Evolutionary conservation across 2,329 filamentous ascomycete species (phyloP), one percentile per base, ranked within the genome.

Genomic region (Colletotrichum agaves): DNA sequence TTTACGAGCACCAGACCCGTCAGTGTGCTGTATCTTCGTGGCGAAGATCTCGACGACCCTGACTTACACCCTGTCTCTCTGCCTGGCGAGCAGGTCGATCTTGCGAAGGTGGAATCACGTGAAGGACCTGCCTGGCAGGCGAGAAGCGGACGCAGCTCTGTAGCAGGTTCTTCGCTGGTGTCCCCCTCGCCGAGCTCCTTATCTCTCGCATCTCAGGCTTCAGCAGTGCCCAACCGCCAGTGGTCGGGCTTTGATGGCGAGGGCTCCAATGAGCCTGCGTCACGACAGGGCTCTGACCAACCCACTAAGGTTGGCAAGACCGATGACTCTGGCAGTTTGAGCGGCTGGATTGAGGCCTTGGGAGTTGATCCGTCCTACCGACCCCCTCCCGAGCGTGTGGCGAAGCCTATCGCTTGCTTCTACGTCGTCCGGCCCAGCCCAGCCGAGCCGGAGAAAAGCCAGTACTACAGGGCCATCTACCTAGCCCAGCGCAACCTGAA

Each of bases 311-410:
- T 89, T 49, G 78, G 77, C 61, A 84, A 85, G 71, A 84, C 83
- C 0, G 88, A 90, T 60, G 87, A 88, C 21, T 82, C 87, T 39
- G 90, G 90, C 10, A 88, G 86, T 23, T 82, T 94, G 31, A 91
- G 88, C 68, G 91, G 92, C 5, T 97, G 92, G 90, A 96, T 98
- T 70, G 94, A 98, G 76, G 93, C 94, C 1, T 81, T 97, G 7
- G 96, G 93, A 35, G 93, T 98, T n/a, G 96, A 98, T 76, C 83
- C 90, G 15, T 87, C 86, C 2, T 99, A 98, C 76, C 88, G 91
- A 65, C 91, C 96, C 49, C 94, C 94, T 0, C 81, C 86, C 1
- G 93, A 97, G 73, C 88, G 87, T 64, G 82, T 85, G 8, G 83
- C 89, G 19, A 97, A 93, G 77, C 81, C 85, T 77, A 89, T 97